Conservation (phyloP, 495 filamentous ascomycete species). For the Daldinia caldariorum region DNA sequence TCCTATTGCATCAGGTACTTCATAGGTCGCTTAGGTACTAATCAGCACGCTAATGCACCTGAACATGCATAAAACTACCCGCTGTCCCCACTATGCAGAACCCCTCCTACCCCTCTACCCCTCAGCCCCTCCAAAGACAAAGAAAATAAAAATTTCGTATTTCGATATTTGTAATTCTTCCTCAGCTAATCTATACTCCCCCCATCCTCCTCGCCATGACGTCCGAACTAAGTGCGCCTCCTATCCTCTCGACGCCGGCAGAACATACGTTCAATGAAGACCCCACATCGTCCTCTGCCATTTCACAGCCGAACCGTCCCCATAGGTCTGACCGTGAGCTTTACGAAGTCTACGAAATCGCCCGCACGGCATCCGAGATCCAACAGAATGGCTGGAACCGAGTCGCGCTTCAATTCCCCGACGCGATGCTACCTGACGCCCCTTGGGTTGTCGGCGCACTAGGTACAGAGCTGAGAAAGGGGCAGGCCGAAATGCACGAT, state of each 20-base stretch:
- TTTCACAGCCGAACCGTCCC: conserved; percentile 49
- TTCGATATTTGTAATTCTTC: not conserved
- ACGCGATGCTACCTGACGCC: conserved; percentile 87
- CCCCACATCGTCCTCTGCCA: conserved; percentile 50
- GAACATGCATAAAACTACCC: conserved; percentile 15
- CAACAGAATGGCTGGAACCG: conserved; percentile 72
- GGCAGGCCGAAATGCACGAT: conserved; percentile 10
- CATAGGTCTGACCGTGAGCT: conserved; percentile 75
- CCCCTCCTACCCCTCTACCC: not conserved
- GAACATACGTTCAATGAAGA: conserved; percentile 76
- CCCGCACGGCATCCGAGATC: conserved; percentile 81
- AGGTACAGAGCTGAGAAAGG: conserved; percentile 64
- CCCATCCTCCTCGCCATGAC: conserved; percentile 40
- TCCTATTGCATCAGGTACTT: not conserved
- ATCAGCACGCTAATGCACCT: not conserved
- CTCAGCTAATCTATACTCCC: not conserved
- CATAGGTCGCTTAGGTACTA: not conserved
- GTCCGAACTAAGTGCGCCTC: conserved; percentile 60
- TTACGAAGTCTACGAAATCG: conserved; percentile 82
- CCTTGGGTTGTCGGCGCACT: conserved; percentile 80
- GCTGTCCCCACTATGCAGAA: conserved; percentile 1
- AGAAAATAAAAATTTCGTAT: not conserved
- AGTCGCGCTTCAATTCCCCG: conserved; percentile 93
- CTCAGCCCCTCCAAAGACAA: conserved; percentile 2
- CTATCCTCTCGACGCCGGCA: conserved; percentile 89